Evolutionary conservation across 2,329 filamentous ascomycete genomes (phyloP), one percentile per base, ranked within the genome.

Genomic region (Alternaria metachromatica): DNA sequence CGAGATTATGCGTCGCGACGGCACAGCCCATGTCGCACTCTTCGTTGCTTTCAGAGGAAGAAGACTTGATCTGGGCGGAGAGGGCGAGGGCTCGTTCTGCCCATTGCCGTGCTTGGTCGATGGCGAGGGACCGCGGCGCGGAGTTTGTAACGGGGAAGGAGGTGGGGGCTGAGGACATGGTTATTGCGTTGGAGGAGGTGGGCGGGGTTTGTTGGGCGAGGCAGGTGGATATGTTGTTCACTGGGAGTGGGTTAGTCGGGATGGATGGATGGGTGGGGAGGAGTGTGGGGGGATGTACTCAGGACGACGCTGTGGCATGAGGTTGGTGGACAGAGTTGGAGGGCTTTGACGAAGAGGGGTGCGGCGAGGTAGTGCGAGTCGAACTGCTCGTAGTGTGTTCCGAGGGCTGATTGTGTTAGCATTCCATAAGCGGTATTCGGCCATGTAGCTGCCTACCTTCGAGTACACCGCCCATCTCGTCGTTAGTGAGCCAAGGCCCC

Each of bases 1-100:
- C 95, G 57, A 97, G 87, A 76, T 96, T 97, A 79, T 93, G 92
- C n/a, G 92, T 89, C 8, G 94, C 92, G 6, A 91, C 91, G 3
- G 91, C 91, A 74, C 94, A 97, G 2, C 91, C 92, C 60, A 91
- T 80, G 77, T 97, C 93, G 75, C 95, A 97, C 75, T 97, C 93
- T 54, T 90, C 85, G 3, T 89, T 92, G 44, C 92, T 85, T 4
- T 88, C 83, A 0, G 91, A 87, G 5, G 89, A 87, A 0, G 91
- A 87, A 6, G 89, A 87, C 59, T 85, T 81, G 45, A 96, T 90
- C 26, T 37, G 33, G 33, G 33, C 33, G 6, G 33, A 8, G 6
- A 8, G 33, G 15, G 33, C 33, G 33, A 37, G 33, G 33, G 33
- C 92, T 75, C 95, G 95, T 55, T 87, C 82, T 6, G 93, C 92